A percentile compares a stretch with the other conserved stretches of the same genome.
Evolutionary conservation across 495 filamentous ascomycete species (phyloP).

Genomic region (Talaromyces nanjingensis): DNA sequence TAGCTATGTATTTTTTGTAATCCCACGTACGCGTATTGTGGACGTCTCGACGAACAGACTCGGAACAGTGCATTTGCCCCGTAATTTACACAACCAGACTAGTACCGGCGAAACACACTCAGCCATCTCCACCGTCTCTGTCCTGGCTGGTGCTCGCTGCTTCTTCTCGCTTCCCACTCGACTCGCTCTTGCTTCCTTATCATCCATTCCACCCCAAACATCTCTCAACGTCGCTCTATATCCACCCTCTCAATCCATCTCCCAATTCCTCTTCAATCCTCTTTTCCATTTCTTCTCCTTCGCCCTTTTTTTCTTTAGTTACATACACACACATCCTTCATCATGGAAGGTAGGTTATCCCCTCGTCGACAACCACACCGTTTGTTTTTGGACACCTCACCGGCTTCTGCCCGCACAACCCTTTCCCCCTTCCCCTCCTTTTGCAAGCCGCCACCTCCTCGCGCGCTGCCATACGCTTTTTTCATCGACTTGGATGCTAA

Average conservation of each 20-base stretch:
- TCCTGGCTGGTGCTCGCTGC: not conserved
- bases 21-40: not conserved
- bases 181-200: slow-evolving; percentile 3
- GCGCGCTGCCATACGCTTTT: slow-evolving; percentile 1
- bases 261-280: slow-evolving; percentile 13
- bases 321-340: slow-evolving; percentile 35
- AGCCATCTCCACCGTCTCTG: not conserved
- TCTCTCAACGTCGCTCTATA: slow-evolving; percentile 4
- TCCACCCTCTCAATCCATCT: slow-evolving; percentile 8
- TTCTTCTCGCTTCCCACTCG: slow-evolving; percentile 8
- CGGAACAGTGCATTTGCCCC: not conserved
- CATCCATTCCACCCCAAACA: slow-evolving; percentile 2
- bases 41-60: not conserved
- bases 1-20: not conserved
- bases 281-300: slow-evolving; percentile 17
- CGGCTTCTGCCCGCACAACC: slow-evolving; percentile 23
- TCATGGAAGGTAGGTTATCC: slow-evolving; percentile 71
- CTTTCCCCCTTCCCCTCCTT: slow-evolving; percentile 11
- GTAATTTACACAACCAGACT: not conserved
- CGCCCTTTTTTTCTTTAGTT: slow-evolving; percentile 30
- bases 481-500: slow-evolving; percentile 41
- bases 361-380: slow-evolving; percentile 14
- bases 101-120: slow-evolving; percentile 1
- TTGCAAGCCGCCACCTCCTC: slow-evolving; percentile 14
- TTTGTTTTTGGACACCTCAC: slow-evolving; percentile 27